Conservation (phyloP, 2,329 filamentous ascomycete species). For the Epichloe baconii region DNA sequence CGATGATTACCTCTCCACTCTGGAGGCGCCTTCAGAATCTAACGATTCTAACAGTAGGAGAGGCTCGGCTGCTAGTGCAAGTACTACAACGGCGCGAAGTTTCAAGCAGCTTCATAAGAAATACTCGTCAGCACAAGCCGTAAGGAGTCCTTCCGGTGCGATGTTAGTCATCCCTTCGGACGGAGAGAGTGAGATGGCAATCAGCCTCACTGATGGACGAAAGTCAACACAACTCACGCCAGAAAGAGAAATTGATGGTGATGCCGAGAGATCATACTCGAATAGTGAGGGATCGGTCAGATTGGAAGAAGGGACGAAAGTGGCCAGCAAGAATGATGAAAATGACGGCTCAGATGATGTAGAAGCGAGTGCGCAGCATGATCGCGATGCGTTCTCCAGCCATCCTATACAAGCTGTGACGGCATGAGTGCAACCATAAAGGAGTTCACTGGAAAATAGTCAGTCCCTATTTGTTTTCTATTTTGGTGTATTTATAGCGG, state of each 20-base stretch:
- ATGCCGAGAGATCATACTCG: not conserved
- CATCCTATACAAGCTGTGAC: constrained; percentile 20
- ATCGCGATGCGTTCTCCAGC: constrained; percentile 17
- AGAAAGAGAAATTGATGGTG: constrained; percentile 17
- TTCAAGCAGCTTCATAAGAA: constrained; percentile 50
- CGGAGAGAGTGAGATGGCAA: constrained; percentile 45
- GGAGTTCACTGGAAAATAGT: not conserved
- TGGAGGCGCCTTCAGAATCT: constrained; percentile 29
- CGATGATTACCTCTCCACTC: constrained; percentile 41
- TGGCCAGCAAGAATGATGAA: not conserved
- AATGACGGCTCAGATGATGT: constrained; percentile 1
- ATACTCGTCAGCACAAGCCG: constrained; percentile 40
- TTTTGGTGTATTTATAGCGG: constrained; percentile 13
- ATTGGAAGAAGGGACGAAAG: not conserved
- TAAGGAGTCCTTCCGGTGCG: constrained; percentile 28
- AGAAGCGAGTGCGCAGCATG: constrained; percentile 12
- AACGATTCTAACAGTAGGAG: constrained; percentile 37
- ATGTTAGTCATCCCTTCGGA: constrained; percentile 37
- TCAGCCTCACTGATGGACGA: constrained; percentile 47
- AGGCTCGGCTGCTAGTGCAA: constrained; percentile 50
- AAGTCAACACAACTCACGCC: constrained; percentile 42
- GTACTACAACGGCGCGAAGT: constrained; percentile 53
- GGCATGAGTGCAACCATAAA: constrained; percentile 13
- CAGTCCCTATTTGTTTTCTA: constrained; percentile 9
- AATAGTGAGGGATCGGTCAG: not conserved